Evolutionary conservation across 1,139 yeast genomes (phyloP).

Genomic region (Yamadazyma membranifaciens): DNA sequence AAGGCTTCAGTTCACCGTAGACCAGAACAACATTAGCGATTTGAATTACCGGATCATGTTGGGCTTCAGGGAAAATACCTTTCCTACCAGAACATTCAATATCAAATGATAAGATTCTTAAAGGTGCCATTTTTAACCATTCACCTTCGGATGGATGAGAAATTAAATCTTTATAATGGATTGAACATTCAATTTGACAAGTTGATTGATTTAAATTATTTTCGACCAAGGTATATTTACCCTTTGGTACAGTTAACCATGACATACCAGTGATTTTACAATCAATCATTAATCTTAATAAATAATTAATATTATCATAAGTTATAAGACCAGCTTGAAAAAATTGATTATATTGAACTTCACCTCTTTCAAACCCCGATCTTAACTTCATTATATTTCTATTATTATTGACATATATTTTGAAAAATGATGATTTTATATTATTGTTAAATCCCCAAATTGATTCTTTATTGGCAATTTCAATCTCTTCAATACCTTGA

Average conservation of each 20-base stretch:
- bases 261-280: conserved; percentile 94
- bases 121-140: conserved; percentile 91
- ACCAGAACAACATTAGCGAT: conserved; percentile 91
- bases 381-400: conserved; percentile 66
- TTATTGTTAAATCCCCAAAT: conserved; percentile 93
- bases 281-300: conserved; percentile 87
- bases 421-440: conserved; percentile 74
- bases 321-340: conserved; percentile 65
- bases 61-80: conserved; percentile 95
- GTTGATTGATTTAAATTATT: conserved; percentile 51
- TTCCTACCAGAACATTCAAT: conserved; percentile 98
- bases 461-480: conserved; percentile 71
- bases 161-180: conserved; percentile 65
- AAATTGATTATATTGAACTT: conserved; percentile 59
- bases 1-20: conserved; percentile 80
- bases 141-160: conserved; percentile 91
- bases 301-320: conserved; percentile 86
- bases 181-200: conserved; percentile 80
- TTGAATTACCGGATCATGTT: conserved; percentile 91
- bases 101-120: conserved; percentile 90
- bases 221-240: conserved; percentile 54
- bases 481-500: conserved; percentile 61
- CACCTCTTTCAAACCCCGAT: conserved; percentile 81
- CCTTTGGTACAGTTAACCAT: conserved; percentile 88
- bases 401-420: conserved; percentile 66